Conservation (phyloP, 805 yeast species). For the Candida rishiriensis region DNA sequence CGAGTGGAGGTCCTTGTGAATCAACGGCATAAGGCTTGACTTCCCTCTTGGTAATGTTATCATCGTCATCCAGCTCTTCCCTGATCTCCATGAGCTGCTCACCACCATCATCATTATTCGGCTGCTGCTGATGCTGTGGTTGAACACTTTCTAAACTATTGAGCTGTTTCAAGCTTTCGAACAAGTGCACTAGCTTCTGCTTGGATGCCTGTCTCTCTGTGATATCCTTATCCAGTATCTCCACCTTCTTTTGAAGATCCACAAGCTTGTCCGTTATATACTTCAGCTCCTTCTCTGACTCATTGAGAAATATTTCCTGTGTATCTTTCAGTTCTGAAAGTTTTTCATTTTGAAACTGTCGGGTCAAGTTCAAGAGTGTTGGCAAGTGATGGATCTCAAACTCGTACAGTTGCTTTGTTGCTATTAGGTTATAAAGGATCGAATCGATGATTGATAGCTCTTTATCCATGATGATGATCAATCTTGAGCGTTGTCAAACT, state of each 20-base stretch:
- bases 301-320: constrained; percentile 17
- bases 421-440: constrained; percentile 21
- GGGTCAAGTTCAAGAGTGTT: constrained; percentile 10
- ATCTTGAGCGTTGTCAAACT: neutral
- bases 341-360: constrained; percentile 16
- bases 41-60: constrained; percentile 48
- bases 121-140: constrained; percentile 20
- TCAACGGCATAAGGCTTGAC: constrained; percentile 32
- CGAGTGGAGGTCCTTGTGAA: neutral
- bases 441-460: constrained; percentile 24
- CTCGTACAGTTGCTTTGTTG: constrained; percentile 23
- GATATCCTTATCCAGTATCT: constrained; percentile 32
- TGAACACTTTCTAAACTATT: constrained; percentile 29
- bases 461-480: constrained; percentile 14
- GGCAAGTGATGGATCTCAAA: constrained; percentile 20
- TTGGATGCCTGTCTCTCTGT: constrained; percentile 29
- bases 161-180: constrained; percentile 21
- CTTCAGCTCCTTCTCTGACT: constrained; percentile 17
- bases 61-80: constrained; percentile 85
- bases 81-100: constrained; percentile 72
- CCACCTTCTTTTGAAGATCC: constrained; percentile 9
- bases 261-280: constrained; percentile 9
- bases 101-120: constrained; percentile 7
- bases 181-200: constrained; percentile 24
- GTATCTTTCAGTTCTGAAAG: constrained; percentile 11